Base-by-base conservation (phyloP, 306 rosid species). In the Rosa persica region DNA sequence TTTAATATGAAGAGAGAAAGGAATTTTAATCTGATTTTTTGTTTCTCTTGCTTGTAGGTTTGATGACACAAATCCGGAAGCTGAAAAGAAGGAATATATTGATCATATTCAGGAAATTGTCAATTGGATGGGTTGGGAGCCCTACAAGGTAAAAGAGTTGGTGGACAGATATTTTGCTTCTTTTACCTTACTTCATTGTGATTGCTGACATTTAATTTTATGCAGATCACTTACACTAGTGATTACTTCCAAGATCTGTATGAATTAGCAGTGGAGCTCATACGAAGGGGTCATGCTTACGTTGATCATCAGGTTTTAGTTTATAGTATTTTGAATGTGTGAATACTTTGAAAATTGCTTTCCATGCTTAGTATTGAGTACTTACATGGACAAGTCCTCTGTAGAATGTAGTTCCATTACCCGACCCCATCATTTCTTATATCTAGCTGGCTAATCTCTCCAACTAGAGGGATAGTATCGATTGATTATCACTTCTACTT, bases 121-220 rank as follows among this genome's bases (percentile, higher is more conserved):
- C 74, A 81, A 82, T 77, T 96, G 99, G 99, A 96, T 96, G 96
- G 99, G 98, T 73, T 96, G 98, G 99, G 88, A 96, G 83, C 99
- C 99, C 13, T 83, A 74, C 72, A 91, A 93, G 99, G 98, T 91
- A 83, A 76, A 17, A 38, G 52, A 16, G 66, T 47, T 80, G 39
- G 67, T 80, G 81, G 20, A 38, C 27, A 27, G 19, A 57, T 74
- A 38, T 34, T 75, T n/a, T 19, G 43, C 30, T 66, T 40, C 47
- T 69, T 57, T 27, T 6, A 47, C 68, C 20, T 73, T 67, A 34
- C 75, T 67, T 55, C 74, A 11, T 75, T 76, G 34, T 6, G 4
- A 20, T 15, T 13, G 30, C 68, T 83, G 76, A 57, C 25, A 10
- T 25, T 38, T 79, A 55, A 55, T 61, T 78, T 60, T 70, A 48